A percentile compares a stretch with the other conserved stretches of the same genome.
phyloP scores from a whole-genome alignment of 352 stramenopile genomes.

The Aphanomyces astaci region DNA sequence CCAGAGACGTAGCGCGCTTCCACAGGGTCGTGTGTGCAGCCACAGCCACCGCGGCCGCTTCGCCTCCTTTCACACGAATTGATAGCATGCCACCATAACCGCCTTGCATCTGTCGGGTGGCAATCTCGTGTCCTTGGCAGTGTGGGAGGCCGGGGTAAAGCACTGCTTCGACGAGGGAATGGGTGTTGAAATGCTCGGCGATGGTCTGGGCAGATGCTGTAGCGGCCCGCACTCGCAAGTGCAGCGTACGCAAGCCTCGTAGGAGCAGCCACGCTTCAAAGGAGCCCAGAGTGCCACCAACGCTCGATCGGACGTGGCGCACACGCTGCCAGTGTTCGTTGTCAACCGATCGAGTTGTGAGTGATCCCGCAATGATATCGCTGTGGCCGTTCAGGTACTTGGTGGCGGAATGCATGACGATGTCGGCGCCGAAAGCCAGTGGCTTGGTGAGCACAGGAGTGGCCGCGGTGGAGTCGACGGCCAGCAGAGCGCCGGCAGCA shows the following conservation, averaged over 20 bases:
- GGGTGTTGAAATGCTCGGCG: slow-evolving; percentile 16
- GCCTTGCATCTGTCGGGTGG: not conserved
- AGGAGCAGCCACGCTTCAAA: slow-evolving; percentile 25
- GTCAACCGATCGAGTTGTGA: not conserved
- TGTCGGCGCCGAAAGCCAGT: slow-evolving; percentile 27
- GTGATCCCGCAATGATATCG: slow-evolving; percentile 20
- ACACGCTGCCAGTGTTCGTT: not conserved
- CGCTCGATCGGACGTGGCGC: slow-evolving; percentile 1
- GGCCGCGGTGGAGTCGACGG: slow-evolving; percentile 30
- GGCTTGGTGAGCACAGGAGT: slow-evolving; percentile 26
- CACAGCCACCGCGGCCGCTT: slow-evolving; percentile 43
- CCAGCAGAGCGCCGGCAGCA: slow-evolving; percentile 8
- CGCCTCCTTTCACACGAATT: slow-evolving; percentile 42
- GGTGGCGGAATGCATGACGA: slow-evolving; percentile 28
- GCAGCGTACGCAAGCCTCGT: slow-evolving; percentile 23
- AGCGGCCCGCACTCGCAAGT: slow-evolving; percentile 8
- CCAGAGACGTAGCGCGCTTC: slow-evolving; percentile 53
- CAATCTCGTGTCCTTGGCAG: slow-evolving; percentile 18
- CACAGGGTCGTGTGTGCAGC: slow-evolving; percentile 35
- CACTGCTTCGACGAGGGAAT: slow-evolving; percentile 9
- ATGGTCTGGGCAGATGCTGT: slow-evolving; percentile 11
- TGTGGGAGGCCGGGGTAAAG: slow-evolving; percentile 21
- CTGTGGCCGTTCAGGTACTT: slow-evolving; percentile 27
- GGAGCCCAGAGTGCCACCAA: slow-evolving; percentile 17
- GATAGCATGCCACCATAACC: slow-evolving; percentile 55